These are phyloP conservation scores for Saksenaea oblongispora DNA, from an alignment of 371 early-diverging fungal species.

Conservation along the genomic window DNA sequence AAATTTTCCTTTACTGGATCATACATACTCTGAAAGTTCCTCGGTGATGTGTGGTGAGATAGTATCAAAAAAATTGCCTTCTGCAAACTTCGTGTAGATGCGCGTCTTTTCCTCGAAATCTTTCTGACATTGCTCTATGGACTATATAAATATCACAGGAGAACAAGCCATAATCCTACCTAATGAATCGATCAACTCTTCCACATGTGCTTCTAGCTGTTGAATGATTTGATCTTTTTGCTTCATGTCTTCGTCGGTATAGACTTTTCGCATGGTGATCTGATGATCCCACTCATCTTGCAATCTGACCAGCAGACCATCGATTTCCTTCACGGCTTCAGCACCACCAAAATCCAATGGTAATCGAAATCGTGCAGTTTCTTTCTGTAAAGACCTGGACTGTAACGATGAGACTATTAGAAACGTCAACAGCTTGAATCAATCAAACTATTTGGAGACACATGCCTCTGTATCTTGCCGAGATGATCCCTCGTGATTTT, in stretches of 20 bases:
- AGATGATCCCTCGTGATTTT: slow-evolving; percentile 19
- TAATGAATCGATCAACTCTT: slow-evolving; percentile 27
- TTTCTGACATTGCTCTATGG: slow-evolving; percentile 14
- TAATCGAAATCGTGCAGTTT: slow-evolving; percentile 26
- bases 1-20: not conserved
- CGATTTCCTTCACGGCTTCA: slow-evolving; percentile 28
- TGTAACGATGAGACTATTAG: slow-evolving; percentile 2
- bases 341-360: slow-evolving; percentile 33
- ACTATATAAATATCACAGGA: not conserved
- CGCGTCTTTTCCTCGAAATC: slow-evolving; percentile 34
- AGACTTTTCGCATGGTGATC: slow-evolving; percentile 19
- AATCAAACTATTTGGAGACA: not conserved
- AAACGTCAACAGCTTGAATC: slow-evolving; percentile 1
- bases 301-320: slow-evolving; percentile 40
- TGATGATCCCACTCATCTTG: slow-evolving; percentile 43
- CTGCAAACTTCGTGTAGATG: slow-evolving; percentile 35
- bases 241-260: slow-evolving; percentile 33
- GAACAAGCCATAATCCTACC: not conserved
- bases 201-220: slow-evolving; percentile 23
- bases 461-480: not conserved
- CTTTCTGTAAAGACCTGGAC: slow-evolving; percentile 9
- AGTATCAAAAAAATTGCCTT: slow-evolving; percentile 48
- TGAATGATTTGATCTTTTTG: slow-evolving; percentile 30
- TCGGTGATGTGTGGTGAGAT: slow-evolving; percentile 12
- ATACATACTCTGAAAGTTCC: slow-evolving; percentile 36